A percentile compares a stretch with the other conserved stretches of the same genome.
Conservation (phyloP, 306 rosid species). For the Lagenaria siceraria region DNA sequence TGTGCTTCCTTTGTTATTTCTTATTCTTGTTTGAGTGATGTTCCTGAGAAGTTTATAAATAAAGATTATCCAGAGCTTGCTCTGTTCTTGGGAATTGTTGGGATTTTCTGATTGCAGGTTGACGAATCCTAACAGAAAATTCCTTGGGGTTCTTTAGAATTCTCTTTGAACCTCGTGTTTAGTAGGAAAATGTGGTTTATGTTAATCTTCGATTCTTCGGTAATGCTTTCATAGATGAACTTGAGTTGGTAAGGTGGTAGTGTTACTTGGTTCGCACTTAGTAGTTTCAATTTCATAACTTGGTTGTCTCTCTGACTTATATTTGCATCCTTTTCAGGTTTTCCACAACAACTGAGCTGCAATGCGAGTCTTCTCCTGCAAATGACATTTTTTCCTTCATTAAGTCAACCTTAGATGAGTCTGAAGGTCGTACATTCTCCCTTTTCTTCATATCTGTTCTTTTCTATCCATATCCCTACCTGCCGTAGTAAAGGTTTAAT, state of each 20-base stretch:
- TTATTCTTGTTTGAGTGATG: too few species aligned
- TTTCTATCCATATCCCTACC: background rate
- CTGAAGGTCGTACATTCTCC: constrained; percentile 47
- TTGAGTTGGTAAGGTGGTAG: background rate
- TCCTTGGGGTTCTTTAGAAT: background rate
- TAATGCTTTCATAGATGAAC: background rate
- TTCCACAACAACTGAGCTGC: constrained; percentile 35
- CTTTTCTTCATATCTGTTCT: background rate
- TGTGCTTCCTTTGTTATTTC: too few species aligned
- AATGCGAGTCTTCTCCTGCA: constrained; percentile 22
- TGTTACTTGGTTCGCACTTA: background rate
- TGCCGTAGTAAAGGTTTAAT: background rate
- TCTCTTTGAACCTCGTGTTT: background rate
- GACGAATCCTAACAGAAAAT: too few species aligned
- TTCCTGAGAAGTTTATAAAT: too few species aligned
- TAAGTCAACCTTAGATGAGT: constrained; percentile 37
- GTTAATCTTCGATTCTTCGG: background rate
- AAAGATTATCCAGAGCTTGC: too few species aligned
- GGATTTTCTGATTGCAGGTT: too few species aligned
- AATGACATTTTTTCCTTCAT: constrained; percentile 50
- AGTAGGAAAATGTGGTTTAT: background rate
- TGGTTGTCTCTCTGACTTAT: constrained; percentile 31
- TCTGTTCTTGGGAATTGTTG: too few species aligned
- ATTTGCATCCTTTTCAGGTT: constrained; percentile 47
- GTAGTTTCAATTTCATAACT: background rate